Percentiles rank a stretch among this genome's conserved stretches.
phyloP scores from a whole-genome alignment of 2,329 filamentous ascomycete species.

The Colletotrichum filicis region DNA sequence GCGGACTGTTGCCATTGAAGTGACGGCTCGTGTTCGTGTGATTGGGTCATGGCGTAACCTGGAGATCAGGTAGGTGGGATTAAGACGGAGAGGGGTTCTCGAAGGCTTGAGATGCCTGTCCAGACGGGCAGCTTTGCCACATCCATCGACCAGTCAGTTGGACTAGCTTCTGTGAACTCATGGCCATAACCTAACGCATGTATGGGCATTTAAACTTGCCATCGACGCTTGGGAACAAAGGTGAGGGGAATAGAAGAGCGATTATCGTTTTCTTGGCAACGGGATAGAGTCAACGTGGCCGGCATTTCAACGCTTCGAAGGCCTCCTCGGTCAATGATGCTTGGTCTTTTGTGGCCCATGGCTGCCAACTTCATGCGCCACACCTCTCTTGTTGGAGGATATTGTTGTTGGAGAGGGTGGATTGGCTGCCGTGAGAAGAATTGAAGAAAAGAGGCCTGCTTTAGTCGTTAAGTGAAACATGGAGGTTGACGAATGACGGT shows the following conservation, averaged over 20 bases:
- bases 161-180: background rate
- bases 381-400: background rate
- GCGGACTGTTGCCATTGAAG: background rate
- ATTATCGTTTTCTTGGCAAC: background rate
- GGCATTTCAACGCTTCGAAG: background rate
- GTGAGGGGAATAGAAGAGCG: background rate
- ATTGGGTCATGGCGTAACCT: slow-evolving; percentile 10
- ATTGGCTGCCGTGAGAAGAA: slow-evolving; percentile 2
- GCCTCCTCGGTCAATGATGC: background rate
- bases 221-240: background rate
- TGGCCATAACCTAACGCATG: background rate
- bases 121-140: slow-evolving; percentile 13
- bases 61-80: background rate
- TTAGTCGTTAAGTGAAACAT: slow-evolving; percentile 22
- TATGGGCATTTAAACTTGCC: background rate
- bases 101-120: slow-evolving; percentile 9
- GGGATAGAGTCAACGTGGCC: background rate
- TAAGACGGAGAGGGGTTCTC: background rate
- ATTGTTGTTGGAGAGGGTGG: background rate
- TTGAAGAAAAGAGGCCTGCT: background rate
- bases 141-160: background rate
- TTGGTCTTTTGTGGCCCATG: background rate
- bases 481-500: slow-evolving; percentile 20
- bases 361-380: background rate
- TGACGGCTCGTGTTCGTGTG: slow-evolving; percentile 4